Base-by-base conservation (phyloP, 179 eudicot species). In the Patellifolia procumbens region DNA sequence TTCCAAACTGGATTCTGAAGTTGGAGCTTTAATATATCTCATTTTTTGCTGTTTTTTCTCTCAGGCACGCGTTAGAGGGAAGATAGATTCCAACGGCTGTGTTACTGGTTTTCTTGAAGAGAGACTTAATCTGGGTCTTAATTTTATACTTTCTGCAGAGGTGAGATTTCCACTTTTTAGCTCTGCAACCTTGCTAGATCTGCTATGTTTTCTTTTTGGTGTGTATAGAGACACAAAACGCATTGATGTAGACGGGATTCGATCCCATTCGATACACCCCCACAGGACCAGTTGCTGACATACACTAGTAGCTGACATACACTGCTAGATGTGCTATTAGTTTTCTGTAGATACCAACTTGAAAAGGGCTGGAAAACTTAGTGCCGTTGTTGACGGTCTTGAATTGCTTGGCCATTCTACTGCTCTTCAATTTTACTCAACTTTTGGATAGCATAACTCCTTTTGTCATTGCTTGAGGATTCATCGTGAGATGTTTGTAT, bases 1-100 rank as follows among this genome's bases (percentile, higher is more conserved):
- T 22, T 55, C 60, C 3, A 24, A 22, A 11, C 10, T 24, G 9
- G 4, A 24, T 56, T 65, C 65, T 52, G 31, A 5, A 20, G 39
- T 26, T 42, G 46, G 68, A 63, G 42, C n/a, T 39, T 20, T 34
- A 63, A 34, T 31, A 10, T 12, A 37, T n/a, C 48, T 24, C 29
- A 55, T 45, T 13, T 64, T 13, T 31, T 52, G 29, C 32, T 42
- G 29, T 22, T 13, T 26, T 51, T 72, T 42, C 13, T 62, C 70
- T 76, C 90, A 92, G 97, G 85, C 89, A 28, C 98, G 97, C 64
- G 90, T 94, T 53, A 87, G 98, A 79, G 98, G 98, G 56, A 94
- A 94, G 88, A 80, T 94, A 46, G 98, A 94, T 72, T 91, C 98
- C 59, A 94, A 91, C 77, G 98, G 98, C 28, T 86, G 88, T 59